Base-by-base conservation (phyloP, 495 filamentous ascomycete genomes). In the Hypoxylon subgilvum region DNA sequence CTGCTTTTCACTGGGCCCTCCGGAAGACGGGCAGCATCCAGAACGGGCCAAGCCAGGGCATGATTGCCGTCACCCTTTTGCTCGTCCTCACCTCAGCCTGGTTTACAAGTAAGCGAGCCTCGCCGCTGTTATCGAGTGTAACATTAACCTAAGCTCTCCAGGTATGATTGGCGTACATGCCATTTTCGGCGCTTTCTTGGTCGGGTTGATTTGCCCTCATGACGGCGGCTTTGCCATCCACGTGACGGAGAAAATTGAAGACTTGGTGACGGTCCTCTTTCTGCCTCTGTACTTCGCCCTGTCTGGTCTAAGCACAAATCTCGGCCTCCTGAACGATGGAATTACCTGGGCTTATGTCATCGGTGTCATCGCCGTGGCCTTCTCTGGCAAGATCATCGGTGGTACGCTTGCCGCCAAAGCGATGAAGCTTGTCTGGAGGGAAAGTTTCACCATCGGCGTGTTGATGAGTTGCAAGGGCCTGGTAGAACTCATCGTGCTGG, bases 381-480 rank as follows among this genome's bases (percentile, higher is more conserved):
- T 98, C 61, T 68, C 82, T 3, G 90, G 86, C 31, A 98, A 98
- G 72, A 86, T 98, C 39, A 73, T 85, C 27, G 94, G 93, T 46
- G 95, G 92, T 8, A 86, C 92, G 10, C 47, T 93, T 3, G 92
- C 94, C 3, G 91, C 94, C 3, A 82, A 84, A 25, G 63, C 82
- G 1, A 90, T 84, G 69, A 91, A 90, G 13, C 78, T 97, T 22
- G 77, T 96, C 6, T 98, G 94, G 94, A 82, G 94, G 58, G 94
- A 98, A 71, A 93, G 90, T 63, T 84, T 96, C 14, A 86, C 90
- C 3, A 95, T 98, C 59, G 94, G 94, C 18, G 85, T 88, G 31
- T 70, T 98, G 70, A 98, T 98, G 94, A 96, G 91, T 69, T 98
- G 94, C 72, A 98, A 98, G 70, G 94, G 94, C 49, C 79, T 98